Conservation (phyloP, 78 protist species). For the Blattamonas nauphoetae region DNA sequence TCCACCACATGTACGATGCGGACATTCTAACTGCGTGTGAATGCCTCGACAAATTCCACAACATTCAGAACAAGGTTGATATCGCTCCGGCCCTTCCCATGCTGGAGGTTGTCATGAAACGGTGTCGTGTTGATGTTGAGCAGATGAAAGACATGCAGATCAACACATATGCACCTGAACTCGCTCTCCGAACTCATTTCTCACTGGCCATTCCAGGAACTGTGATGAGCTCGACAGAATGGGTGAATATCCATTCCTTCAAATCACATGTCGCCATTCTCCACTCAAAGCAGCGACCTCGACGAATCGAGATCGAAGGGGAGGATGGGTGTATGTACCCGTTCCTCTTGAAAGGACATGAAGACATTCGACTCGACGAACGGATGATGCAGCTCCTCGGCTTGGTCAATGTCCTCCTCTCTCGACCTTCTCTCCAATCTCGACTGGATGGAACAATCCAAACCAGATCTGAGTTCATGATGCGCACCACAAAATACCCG, state of each 20-base stretch:
- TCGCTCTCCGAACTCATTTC: neutral
- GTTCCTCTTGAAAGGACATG: constrained; percentile 35
- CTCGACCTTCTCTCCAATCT: neutral
- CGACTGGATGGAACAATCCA: neutral
- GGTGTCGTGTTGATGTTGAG: neutral
- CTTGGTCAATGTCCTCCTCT: neutral
- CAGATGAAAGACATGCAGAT: neutral
- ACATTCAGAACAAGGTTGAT: neutral
- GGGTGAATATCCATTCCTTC: constrained; percentile 69
- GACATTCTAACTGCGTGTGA: neutral
- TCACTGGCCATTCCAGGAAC: constrained; percentile 89
- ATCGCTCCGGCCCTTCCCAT: neutral
- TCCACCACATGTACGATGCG: neutral
- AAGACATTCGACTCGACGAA: constrained; percentile 41
- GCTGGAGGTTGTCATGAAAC: neutral
- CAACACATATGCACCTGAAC: neutral
- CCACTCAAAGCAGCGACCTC: constrained; percentile 93
- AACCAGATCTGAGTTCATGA: too few relatives aligned
- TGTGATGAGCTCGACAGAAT: constrained; percentile 30
- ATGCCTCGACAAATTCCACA: neutral
- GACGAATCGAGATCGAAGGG: constrained; percentile 70
- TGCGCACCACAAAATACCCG: neutral
- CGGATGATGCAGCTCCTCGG: constrained; percentile 30
- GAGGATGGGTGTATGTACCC: constrained; percentile 62
- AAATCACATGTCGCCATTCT: constrained; percentile 69